A percentile compares a stretch with the other conserved stretches of the same genome.
Evolutionary conservation across 495 filamentous ascomycete species (phyloP).

Genomic region (Chaetomidium leptoderma): DNA sequence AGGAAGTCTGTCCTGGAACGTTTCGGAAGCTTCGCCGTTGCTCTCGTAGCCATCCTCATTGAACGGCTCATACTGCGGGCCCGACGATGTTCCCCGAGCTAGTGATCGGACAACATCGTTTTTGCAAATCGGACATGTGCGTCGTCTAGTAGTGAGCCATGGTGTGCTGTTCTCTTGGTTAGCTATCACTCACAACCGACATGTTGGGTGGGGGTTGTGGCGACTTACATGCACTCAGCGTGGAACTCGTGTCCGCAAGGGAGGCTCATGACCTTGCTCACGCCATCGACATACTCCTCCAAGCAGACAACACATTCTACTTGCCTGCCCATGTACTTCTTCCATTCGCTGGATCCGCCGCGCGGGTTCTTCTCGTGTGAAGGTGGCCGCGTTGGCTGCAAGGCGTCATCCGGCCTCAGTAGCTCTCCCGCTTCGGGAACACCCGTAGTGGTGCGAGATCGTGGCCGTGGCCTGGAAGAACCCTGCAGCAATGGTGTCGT

Average conservation of each 20-base stretch:
- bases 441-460: constrained; percentile 63
- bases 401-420: constrained; percentile 35
- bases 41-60: constrained; percentile 47
- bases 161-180: constrained; percentile 74
- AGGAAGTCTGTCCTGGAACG: not conserved
- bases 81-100: constrained; percentile 44
- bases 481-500: constrained; percentile 73
- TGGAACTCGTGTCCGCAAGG: constrained; percentile 99
- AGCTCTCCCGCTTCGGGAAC: constrained; percentile 44
- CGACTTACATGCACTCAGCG: constrained; percentile 93
- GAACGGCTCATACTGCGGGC: constrained; percentile 46
- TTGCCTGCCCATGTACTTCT: constrained; percentile 80
- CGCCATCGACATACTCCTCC: constrained; percentile 93
- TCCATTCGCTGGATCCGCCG: constrained; percentile 56
- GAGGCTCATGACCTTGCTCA: constrained; percentile 92
- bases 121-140: constrained; percentile 97
- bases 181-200: too few species aligned
- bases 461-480: constrained; percentile 52
- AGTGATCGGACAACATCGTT: constrained; percentile 77
- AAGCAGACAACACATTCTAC: constrained; percentile 96
- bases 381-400: constrained; percentile 29
- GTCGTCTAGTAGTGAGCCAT: constrained; percentile 91
- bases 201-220: not conserved
- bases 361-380: constrained; percentile 49
- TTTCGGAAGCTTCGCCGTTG: constrained; percentile 22